Conservation (phyloP, 306 rosid genomes). For the Phaseolus lunatus region DNA sequence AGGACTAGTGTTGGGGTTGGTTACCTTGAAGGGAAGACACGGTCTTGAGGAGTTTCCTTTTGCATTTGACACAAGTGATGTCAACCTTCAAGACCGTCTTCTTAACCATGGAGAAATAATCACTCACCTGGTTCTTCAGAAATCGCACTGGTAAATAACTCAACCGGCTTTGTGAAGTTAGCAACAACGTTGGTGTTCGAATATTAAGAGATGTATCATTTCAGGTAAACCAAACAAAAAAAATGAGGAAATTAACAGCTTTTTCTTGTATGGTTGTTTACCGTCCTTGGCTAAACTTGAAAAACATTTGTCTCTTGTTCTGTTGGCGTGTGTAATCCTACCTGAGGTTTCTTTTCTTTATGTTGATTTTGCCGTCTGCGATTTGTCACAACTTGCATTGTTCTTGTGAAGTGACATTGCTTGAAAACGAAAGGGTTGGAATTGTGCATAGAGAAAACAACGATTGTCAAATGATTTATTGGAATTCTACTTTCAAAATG, state of each 20-base stretch:
- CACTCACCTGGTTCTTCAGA: conserved; percentile 5
- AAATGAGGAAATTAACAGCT: conserved; percentile 21
- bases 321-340: not conserved
- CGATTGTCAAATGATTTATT: not conserved
- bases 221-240: conserved; percentile 45
- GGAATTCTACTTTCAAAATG: not conserved
- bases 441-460: not conserved
- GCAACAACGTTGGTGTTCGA: conserved; percentile 18
- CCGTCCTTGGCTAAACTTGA: not conserved
- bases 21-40: conserved; percentile 67
- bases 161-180: conserved; percentile 16
- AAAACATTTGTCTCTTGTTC: conserved; percentile 39
- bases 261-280: conserved; percentile 35
- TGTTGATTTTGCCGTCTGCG: conserved; percentile 32
- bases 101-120: conserved; percentile 56
- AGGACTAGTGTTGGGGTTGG: conserved; percentile 3
- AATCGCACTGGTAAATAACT: not conserved
- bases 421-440: conserved; percentile 3
- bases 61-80: conserved; percentile 61
- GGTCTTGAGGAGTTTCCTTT: conserved; percentile 61
- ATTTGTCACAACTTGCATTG: conserved; percentile 23
- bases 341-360: conserved; percentile 13
- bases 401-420: not conserved
- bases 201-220: conserved; percentile 2
- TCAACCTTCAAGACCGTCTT: conserved; percentile 66